Conservation (phyloP, 179 eudicot genomes). For the Heliamphora pulchella region DNA sequence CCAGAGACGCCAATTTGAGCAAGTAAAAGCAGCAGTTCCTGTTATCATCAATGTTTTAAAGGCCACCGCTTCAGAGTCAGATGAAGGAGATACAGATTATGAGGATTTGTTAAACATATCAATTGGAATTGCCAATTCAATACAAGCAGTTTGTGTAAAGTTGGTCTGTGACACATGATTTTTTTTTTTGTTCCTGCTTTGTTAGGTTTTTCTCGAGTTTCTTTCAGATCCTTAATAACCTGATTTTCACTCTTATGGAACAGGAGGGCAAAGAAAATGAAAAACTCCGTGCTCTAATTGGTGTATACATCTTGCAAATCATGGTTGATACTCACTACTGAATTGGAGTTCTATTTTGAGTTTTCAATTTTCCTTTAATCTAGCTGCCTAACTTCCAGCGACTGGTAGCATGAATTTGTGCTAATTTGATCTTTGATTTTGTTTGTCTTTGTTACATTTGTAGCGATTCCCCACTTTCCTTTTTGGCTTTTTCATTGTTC, state of each 20-base stretch:
- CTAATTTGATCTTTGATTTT: constrained; percentile 7
- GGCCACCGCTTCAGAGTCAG: constrained; percentile 40
- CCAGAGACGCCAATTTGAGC: constrained; percentile 70
- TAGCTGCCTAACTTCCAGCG: constrained; percentile 6
- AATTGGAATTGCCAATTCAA: constrained; percentile 48
- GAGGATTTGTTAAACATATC: constrained; percentile 50
- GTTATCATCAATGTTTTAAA: constrained; percentile 53
- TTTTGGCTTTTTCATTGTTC: constrained; percentile 7
- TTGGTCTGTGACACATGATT: constrained; percentile 47
- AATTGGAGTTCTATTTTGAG: constrained; percentile 11
- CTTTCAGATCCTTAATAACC: constrained; percentile 16
- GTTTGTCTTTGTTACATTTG: background rate
- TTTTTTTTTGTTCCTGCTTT: background rate
- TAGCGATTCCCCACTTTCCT: constrained; percentile 9
- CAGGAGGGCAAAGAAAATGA: constrained; percentile 57
- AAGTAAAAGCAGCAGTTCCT: constrained; percentile 66
- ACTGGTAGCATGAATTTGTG: background rate
- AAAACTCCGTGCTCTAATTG: constrained; percentile 55
- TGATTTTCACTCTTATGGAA: constrained; percentile 14
- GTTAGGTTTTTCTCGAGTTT: constrained; percentile 2
- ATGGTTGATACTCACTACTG: constrained; percentile 41
- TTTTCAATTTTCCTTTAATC: constrained; percentile 2
- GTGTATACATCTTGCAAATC: constrained; percentile 64
- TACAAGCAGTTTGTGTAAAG: constrained; percentile 47
- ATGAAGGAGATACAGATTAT: constrained; percentile 38